A percentile compares a stretch with the other conserved stretches of the same genome.
phyloP scores from a whole-genome alignment of 495 filamentous ascomycete species.

The Sabuloglossum arenarium region DNA sequence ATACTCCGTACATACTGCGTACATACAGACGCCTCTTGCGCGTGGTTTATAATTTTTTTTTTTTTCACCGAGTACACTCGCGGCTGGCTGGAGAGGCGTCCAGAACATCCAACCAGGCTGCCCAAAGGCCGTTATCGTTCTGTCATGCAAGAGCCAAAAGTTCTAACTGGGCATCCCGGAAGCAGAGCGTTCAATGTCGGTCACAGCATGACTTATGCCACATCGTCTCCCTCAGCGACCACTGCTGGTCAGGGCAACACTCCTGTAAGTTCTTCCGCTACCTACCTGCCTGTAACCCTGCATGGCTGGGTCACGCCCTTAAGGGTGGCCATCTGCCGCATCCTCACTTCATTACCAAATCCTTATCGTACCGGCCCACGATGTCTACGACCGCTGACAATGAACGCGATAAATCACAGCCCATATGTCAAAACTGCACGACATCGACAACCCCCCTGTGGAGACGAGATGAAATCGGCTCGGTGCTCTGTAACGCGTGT shows the following conservation, averaged over 20 bases:
- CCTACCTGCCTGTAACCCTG: neutral
- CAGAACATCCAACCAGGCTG: neutral
- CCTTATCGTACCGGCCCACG: slow-evolving; percentile 20
- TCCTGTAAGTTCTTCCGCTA: slow-evolving; percentile 30
- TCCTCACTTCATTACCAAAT: slow-evolving; percentile 5
- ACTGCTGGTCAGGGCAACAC: slow-evolving; percentile 43
- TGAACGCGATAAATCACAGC: slow-evolving; percentile 48
- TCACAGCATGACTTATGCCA: slow-evolving; percentile 34
- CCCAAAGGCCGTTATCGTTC: neutral
- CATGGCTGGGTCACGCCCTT: slow-evolving; percentile 1
- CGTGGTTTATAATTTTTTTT: neutral
- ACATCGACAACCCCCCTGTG: slow-evolving; percentile 93
- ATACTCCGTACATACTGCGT: too few species aligned
- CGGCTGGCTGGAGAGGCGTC: neutral
- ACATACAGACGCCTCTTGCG: neutral
- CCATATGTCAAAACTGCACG: slow-evolving; percentile 89
- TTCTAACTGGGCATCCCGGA: slow-evolving; percentile 3
- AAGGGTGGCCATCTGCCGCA: slow-evolving; percentile 2
- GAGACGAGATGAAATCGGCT: slow-evolving; percentile 88
- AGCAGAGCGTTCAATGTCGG: slow-evolving; percentile 29
- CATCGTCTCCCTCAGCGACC: slow-evolving; percentile 45
- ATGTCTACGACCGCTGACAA: slow-evolving; percentile 35
- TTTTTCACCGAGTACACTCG: neutral
- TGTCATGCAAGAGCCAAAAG: neutral
- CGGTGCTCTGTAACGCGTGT: slow-evolving; percentile 98